phyloP scores from a whole-genome alignment of 2,329 filamentous ascomycete species.

The Fusarium redolens region DNA sequence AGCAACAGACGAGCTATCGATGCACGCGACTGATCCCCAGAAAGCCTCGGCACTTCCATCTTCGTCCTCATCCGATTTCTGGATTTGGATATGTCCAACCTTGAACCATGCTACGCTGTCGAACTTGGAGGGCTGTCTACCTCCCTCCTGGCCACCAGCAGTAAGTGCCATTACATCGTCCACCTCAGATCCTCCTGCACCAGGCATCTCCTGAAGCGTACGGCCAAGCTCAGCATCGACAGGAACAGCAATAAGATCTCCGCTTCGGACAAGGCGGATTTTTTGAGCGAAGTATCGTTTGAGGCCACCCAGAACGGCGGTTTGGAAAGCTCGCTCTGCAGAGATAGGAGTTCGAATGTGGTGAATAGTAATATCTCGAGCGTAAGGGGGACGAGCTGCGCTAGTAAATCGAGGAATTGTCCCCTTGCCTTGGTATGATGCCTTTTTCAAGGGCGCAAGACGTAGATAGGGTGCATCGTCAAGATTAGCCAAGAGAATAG shows the following conservation, averaged over 20 bases:
- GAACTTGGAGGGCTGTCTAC: conserved; percentile 49
- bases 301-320: conserved; percentile 84
- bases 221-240: conserved; percentile 88
- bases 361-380: conserved; percentile 83
- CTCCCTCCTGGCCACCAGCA: conserved; percentile 49
- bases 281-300: conserved; percentile 90
- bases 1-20: conserved; percentile 87
- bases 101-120: conserved; percentile 91
- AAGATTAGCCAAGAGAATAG: conserved; percentile 87
- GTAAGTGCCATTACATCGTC: conserved; percentile 75
- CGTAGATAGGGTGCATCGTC: conserved; percentile 82
- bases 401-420: conserved; percentile 67
- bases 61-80: conserved; percentile 65
- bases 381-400: conserved; percentile 68
- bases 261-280: conserved; percentile 83
- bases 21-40: conserved; percentile 88
- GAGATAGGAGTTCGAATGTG: conserved; percentile 91
- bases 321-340: conserved; percentile 85
- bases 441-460: conserved; percentile 75
- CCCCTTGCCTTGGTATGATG: conserved; percentile 61
- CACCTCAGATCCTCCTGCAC: conserved; percentile 71
- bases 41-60: conserved; percentile 73
- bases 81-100: conserved; percentile 77
- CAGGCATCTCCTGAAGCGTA: conserved; percentile 78
- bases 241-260: conserved; percentile 88